A percentile compares a stretch with the other conserved stretches of the same genome.
phyloP scores from a whole-genome alignment of 2,329 filamentous ascomycete genomes.

The Huntiella decipiens region DNA sequence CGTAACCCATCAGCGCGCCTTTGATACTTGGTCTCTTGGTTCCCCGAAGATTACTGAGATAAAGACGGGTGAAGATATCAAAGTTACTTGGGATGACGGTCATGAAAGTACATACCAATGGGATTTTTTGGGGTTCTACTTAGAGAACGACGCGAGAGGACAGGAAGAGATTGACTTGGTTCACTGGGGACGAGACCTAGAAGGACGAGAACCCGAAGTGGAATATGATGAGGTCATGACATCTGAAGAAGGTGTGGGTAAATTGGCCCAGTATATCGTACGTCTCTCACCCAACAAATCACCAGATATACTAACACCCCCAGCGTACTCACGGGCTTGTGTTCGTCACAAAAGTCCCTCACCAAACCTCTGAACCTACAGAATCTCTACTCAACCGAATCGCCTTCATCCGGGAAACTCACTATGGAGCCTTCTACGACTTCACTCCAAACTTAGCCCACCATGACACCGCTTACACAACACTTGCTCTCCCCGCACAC shows the following conservation, averaged over 20 bases:
- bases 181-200: slow-evolving; percentile 19
- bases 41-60: background rate
- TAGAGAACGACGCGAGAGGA: slow-evolving; percentile 17
- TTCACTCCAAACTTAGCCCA: slow-evolving; percentile 77
- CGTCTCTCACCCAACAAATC: slow-evolving; percentile 13
- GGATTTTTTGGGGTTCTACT: slow-evolving; percentile 37
- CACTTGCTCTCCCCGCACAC: slow-evolving; percentile 61
- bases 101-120: slow-evolving; percentile 51
- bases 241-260: slow-evolving; percentile 32
- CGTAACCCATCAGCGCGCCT: slow-evolving; percentile 24
- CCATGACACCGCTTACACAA: slow-evolving; percentile 85
- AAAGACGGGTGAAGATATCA: background rate
- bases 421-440: slow-evolving; percentile 67
- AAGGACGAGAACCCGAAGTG: slow-evolving; percentile 35
- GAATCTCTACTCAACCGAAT: slow-evolving; percentile 61
- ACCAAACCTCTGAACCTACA: slow-evolving; percentile 47
- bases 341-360: slow-evolving; percentile 53
- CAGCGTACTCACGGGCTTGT: slow-evolving; percentile 56
- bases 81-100: slow-evolving; percentile 26
- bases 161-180: slow-evolving; percentile 15
- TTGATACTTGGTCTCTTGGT: slow-evolving; percentile 20
- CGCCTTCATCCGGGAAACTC: slow-evolving; percentile 71
- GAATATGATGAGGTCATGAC: slow-evolving; percentile 41
- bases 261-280: slow-evolving; percentile 48
- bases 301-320: background rate